Base-by-base conservation (phyloP, 805 yeast genomes). In the Wickerhamiella domercqiae region DNA sequence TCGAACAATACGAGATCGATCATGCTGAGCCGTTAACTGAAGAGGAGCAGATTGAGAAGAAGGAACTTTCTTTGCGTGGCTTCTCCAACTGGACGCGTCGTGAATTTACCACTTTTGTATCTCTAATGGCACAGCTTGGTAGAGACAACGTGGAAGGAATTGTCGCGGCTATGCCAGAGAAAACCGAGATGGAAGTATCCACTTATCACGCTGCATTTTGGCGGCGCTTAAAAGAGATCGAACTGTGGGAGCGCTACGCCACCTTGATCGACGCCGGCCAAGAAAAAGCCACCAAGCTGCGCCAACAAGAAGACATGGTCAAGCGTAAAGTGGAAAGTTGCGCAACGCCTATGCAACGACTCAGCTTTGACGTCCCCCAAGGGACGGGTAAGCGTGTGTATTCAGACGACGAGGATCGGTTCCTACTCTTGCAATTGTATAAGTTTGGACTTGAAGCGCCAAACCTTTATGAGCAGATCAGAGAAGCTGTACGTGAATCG, bases 331-430 rank as follows among this genome's bases (percentile, higher is more conserved):
- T 90, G 21, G 68, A 78, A 17, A 66, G 68, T 44, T 81, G 75
- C 56, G 61, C 63, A 29, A 75, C 74, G 44, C 98, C 98, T 9
- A 61, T 87, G 45, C 80, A 78, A 54, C 93, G 87, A 47, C 62
- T 87, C 46, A 66, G 58, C 15, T 66, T 87, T 40, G 72, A 73
- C 45, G 70, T 67, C 44, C 93, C 93, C 3, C 50, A 41, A 20
- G 43, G 47, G n/a, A 83, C 90, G 5, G 69, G 74, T 2, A 71
- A 73, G 53, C 48, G 54, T 14, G 69, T 78, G 2, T 90, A 73
- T 57, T 72, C 81, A 21, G 93, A 81, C 35, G 94, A 80, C 43
- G 96, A 90, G 54, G 98, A 90, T 57, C 66, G 95, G 48, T 90
- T 80, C 56, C 60, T 90, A 47, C 61, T 90, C 40, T 71, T 84